These are phyloP conservation scores for Citrus reticulata DNA, from an alignment of 345 rosid species.

Conservation along the genomic window DNA sequence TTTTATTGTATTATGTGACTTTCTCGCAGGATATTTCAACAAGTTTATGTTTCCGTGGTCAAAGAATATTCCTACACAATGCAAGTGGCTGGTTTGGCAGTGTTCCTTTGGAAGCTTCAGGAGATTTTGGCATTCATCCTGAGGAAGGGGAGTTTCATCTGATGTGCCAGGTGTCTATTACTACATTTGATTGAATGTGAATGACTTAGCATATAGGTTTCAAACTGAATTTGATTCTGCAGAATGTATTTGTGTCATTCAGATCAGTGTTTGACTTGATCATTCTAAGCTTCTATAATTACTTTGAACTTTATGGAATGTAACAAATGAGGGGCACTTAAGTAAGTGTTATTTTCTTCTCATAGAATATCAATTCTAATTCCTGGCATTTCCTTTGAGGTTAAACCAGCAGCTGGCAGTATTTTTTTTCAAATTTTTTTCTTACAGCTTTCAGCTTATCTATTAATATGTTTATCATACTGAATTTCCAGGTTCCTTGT, in stretches of 20 bases:
- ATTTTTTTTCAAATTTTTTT: not conserved
- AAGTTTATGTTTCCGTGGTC: conserved; percentile 88
- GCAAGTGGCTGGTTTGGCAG: conserved; percentile 92
- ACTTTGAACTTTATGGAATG: not conserved
- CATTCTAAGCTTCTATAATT: not conserved
- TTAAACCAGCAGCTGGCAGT: conserved; percentile 4
- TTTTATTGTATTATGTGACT: not conserved
- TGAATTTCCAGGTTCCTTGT: conserved; percentile 66
- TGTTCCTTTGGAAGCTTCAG: conserved; percentile 96
- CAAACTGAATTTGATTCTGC: not conserved
- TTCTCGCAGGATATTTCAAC: conserved; percentile 75
- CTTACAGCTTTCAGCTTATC: not conserved
- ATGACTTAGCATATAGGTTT: not conserved
- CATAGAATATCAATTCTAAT: conserved; percentile 4
- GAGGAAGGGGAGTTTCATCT: conserved; percentile 98
- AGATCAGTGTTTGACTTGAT: not conserved
- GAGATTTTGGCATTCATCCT: conserved; percentile 97
- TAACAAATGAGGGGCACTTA: not conserved
- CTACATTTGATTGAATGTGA: conserved; percentile 8
- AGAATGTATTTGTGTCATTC: not conserved
- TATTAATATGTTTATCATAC: conserved; percentile 7
- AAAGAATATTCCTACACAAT: conserved; percentile 84
- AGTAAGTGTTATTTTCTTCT: not conserved
- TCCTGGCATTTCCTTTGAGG: conserved; percentile 11
- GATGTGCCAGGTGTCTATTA: conserved; percentile 79